Percentiles rank a stretch among this genome's conserved stretches.
Conservation (phyloP, 1,139 yeast genomes). For the Scheffersomyces parashehatae region DNA sequence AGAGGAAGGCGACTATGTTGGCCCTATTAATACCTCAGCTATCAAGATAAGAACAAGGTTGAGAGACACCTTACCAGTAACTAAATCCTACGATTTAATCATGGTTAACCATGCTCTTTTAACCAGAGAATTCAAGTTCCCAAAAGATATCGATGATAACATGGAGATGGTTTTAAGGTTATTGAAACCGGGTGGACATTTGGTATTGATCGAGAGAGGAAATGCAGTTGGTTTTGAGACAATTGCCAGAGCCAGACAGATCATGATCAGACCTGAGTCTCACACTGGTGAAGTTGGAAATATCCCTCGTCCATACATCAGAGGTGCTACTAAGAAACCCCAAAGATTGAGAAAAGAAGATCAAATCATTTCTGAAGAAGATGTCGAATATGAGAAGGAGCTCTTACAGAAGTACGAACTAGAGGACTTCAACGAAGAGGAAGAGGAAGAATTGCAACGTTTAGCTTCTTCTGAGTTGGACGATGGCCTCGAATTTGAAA, state of each 20-base stretch:
- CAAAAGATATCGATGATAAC: constrained; percentile 70
- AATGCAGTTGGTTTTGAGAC: constrained; percentile 87
- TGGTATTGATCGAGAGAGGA: constrained; percentile 84
- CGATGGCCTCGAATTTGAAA: constrained; percentile 29
- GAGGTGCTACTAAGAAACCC: constrained; percentile 49
- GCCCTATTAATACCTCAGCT: constrained; percentile 60
- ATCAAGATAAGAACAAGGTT: constrained; percentile 56
- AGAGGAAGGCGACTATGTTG: constrained; percentile 35
- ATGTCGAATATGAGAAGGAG: constrained; percentile 32
- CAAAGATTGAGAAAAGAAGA: constrained; percentile 39
- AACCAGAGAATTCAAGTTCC: constrained; percentile 60
- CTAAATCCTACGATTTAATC: constrained; percentile 72
- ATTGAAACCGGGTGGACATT: constrained; percentile 74
- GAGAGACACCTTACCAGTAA: constrained; percentile 48
- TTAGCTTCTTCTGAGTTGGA: neutral
- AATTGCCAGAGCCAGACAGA: constrained; percentile 86
- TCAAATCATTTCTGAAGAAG: constrained; percentile 36
- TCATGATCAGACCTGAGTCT: constrained; percentile 82
- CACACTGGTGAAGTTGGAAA: constrained; percentile 56
- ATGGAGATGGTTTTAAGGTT: constrained; percentile 61
- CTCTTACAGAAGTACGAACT: constrained; percentile 28
- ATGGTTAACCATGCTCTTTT: constrained; percentile 80
- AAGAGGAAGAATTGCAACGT: constrained; percentile 5
- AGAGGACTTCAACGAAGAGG: constrained; percentile 8
- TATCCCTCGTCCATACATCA: constrained; percentile 70